phyloP scores from a whole-genome alignment of 2,329 filamentous ascomycete species.

The Pseudogymnoascus sp. region DNA sequence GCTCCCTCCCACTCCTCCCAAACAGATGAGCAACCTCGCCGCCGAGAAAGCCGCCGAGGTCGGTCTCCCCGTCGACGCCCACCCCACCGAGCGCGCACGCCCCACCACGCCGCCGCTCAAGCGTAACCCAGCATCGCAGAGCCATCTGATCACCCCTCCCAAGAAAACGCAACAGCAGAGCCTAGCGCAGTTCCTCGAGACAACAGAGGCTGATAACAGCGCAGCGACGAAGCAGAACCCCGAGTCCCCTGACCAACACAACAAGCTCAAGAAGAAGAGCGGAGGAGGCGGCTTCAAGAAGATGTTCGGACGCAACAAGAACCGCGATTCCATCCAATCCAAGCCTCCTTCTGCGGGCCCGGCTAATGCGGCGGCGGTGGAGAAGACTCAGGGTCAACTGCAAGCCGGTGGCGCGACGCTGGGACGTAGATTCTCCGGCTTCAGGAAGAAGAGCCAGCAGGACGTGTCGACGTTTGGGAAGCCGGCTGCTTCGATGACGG shows the following conservation, averaged over 20 bases:
- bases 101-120: neutral
- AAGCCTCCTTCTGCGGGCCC: constrained; percentile 37
- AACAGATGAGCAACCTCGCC: constrained; percentile 15
- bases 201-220: neutral
- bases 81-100: constrained; percentile 15
- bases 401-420: constrained; percentile 25
- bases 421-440: constrained; percentile 34
- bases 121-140: neutral
- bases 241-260: constrained; percentile 28
- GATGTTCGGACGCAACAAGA: constrained; percentile 58
- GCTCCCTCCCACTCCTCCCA: constrained; percentile 21
- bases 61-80: constrained; percentile 19
- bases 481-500: constrained; percentile 16
- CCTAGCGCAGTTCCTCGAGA: neutral
- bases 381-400: constrained; percentile 35
- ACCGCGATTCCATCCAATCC: constrained; percentile 39
- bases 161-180: constrained; percentile 1
- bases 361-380: constrained; percentile 46
- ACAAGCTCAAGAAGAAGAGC: constrained; percentile 49
- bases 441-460: constrained; percentile 31
- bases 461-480: neutral
- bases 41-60: constrained; percentile 32
- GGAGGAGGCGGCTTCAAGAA: constrained; percentile 49
- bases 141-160: neutral
- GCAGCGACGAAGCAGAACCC: neutral